phyloP scores from a whole-genome alignment of 129 eudicot genomes.

The Mikania micrantha region DNA sequence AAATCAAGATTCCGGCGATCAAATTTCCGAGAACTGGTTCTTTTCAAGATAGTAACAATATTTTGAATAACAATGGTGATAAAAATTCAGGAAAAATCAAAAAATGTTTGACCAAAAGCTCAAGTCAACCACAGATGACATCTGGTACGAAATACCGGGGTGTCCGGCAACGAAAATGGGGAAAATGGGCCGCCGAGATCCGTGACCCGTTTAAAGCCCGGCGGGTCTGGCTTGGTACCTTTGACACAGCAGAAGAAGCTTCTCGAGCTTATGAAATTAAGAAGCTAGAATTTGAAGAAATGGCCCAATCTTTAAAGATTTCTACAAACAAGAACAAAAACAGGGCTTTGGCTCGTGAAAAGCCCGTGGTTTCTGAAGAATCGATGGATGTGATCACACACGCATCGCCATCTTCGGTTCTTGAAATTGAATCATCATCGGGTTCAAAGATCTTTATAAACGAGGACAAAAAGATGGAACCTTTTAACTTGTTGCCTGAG shows the following conservation, averaged over 20 bases:
- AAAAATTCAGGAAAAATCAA: conserved; percentile 8
- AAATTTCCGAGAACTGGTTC: conserved; percentile 10
- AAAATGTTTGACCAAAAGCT: conserved; percentile 21
- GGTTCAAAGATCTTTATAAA: conserved; percentile 7
- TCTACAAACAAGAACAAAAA: not conserved
- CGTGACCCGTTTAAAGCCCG: conserved; percentile 48
- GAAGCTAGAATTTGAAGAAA: conserved; percentile 50
- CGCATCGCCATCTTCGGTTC: conserved; percentile 46
- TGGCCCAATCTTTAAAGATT: conserved; percentile 12
- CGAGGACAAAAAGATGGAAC: conserved; percentile 5
- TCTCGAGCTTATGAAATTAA: conserved; percentile 51
- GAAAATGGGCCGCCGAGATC: conserved; percentile 91
- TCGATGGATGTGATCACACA: conserved; percentile 37
- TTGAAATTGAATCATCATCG: conserved; percentile 34
- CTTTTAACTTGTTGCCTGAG: not conserved
- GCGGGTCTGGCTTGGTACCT: conserved; percentile 82
- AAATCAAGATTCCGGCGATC: conserved; percentile 35
- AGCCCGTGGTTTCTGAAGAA: conserved; percentile 39
- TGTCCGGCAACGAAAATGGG: conserved; percentile 79
- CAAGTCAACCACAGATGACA: conserved; percentile 5
- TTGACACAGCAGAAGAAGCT: conserved; percentile 59
- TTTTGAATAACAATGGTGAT: conserved; percentile 1
- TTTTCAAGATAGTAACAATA: conserved; percentile 37
- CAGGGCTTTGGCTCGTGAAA: not conserved
- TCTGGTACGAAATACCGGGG: conserved; percentile 45